Evolutionary conservation across 2,329 filamentous ascomycete species (phyloP).

Genomic region (Coniochaeta ligniaria): DNA sequence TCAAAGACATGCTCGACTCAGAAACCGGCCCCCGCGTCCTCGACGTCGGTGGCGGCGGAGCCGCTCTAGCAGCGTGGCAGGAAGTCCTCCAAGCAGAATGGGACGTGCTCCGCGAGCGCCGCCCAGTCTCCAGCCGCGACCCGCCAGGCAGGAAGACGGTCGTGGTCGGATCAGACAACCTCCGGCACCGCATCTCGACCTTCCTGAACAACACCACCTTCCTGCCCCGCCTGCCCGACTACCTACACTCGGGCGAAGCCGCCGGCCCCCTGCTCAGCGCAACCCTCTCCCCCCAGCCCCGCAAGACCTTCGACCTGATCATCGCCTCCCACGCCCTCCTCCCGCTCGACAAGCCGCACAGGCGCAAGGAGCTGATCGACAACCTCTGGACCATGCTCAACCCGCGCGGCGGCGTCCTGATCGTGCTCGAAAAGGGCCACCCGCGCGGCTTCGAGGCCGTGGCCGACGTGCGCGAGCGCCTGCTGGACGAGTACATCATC

Average conservation of each 20-base stretch:
- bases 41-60: conserved; percentile 69
- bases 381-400: conserved; percentile 86
- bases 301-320: conserved; percentile 84
- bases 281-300: conserved; percentile 42
- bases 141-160: conserved; percentile 72
- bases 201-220: conserved; percentile 88
- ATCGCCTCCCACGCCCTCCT: conserved; percentile 82
- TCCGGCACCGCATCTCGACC: conserved; percentile 67
- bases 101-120: conserved; percentile 55
- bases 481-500: conserved; percentile 69
- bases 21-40: conserved; percentile 55
- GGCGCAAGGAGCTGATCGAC: conserved; percentile 71
- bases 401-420: conserved; percentile 75
- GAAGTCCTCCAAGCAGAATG: conserved; percentile 77
- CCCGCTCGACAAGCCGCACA: conserved; percentile 65
- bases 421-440: conserved; percentile 85
- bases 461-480: conserved; percentile 71
- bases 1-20: conserved; percentile 55
- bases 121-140: conserved; percentile 29
- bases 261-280: conserved; percentile 52
- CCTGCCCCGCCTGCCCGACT: conserved; percentile 84
- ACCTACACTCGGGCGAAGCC: conserved; percentile 58
- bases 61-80: conserved; percentile 67
- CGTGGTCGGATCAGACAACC: conserved; percentile 64
- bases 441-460: conserved; percentile 89